phyloP scores from a whole-genome alignment of 139 green algal species.

The Volvox africanus region DNA sequence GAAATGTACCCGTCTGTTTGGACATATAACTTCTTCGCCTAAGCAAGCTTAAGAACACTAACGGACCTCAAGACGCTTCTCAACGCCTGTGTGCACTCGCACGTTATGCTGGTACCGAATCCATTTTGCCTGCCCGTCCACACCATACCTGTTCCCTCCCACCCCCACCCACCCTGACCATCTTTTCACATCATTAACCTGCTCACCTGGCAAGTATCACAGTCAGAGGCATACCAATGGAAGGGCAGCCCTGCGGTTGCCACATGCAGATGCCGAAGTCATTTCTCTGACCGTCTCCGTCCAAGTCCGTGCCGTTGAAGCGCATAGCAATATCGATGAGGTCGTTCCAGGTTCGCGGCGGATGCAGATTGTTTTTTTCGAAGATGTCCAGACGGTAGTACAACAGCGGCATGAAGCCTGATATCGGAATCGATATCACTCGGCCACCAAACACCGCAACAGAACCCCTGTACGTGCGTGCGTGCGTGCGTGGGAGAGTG shows the following conservation, averaged over 20 bases:
- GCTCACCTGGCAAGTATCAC: conserved; percentile 1
- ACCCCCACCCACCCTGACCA: no score
- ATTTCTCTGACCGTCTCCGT: background rate
- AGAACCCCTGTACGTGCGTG: background rate
- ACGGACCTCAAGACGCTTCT: background rate
- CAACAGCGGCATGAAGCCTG: background rate
- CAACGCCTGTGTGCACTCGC: background rate
- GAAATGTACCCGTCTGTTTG: no score
- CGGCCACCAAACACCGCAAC: background rate
- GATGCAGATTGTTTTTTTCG: background rate
- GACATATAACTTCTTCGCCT: no score
- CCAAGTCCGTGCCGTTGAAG: conserved; percentile 28
- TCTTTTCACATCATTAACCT: background rate
- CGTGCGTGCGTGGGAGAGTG: background rate
- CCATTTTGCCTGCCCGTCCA: background rate
- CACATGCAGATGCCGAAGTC: conserved; percentile 31
- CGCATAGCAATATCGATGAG: background rate
- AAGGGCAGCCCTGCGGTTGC: background rate
- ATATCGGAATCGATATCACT: background rate
- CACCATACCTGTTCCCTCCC: no score
- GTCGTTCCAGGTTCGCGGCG: conserved; percentile 22
- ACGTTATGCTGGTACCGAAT: background rate
- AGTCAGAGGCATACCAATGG: background rate
- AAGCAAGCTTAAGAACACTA: background rate
- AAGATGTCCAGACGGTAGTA: conserved; percentile 20